Percentiles rank a stretch among this genome's conserved stretches.
Conservation (phyloP, 768 basidiomycete species). For the Lactarius sp. region DNA sequence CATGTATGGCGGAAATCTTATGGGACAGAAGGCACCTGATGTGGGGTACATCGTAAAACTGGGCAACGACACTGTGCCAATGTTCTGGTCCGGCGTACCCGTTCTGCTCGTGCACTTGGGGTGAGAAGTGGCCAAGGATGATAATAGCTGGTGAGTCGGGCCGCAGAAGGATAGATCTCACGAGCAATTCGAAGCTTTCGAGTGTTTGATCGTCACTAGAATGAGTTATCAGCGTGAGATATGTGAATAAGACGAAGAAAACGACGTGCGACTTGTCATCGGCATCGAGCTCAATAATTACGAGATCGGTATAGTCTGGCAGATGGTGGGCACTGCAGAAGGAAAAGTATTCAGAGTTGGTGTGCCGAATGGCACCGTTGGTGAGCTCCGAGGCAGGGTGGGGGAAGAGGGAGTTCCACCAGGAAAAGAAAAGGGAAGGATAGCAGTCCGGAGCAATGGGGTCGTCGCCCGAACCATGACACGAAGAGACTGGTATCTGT, state of each 20-base stretch:
- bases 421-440: conserved; percentile 91
- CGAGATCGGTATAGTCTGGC: conserved; percentile 89
- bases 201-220: conserved; percentile 62
- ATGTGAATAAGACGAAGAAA: background rate
- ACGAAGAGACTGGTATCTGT: conserved; percentile 68
- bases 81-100: conserved; percentile 91
- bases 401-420: conserved; percentile 98
- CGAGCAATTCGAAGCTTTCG: conserved; percentile 86
- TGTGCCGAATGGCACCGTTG: conserved; percentile 91
- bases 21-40: conserved; percentile 44
- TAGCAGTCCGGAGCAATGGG: conserved; percentile 82
- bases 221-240: background rate
- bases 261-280: conserved; percentile 78
- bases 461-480: conserved; percentile 90
- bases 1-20: background rate
- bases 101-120: conserved; percentile 70
- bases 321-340: conserved; percentile 92
- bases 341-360: conserved; percentile 91
- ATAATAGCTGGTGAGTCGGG: conserved; percentile 90
- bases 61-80: conserved; percentile 84
- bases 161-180: conserved; percentile 86
- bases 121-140: conserved; percentile 92
- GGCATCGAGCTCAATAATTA: conserved; percentile 91
- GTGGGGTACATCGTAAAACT: conserved; percentile 97
- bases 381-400: conserved; percentile 97